Conservation (phyloP, 306 rosid genomes). For the Rubus parviflorus region DNA sequence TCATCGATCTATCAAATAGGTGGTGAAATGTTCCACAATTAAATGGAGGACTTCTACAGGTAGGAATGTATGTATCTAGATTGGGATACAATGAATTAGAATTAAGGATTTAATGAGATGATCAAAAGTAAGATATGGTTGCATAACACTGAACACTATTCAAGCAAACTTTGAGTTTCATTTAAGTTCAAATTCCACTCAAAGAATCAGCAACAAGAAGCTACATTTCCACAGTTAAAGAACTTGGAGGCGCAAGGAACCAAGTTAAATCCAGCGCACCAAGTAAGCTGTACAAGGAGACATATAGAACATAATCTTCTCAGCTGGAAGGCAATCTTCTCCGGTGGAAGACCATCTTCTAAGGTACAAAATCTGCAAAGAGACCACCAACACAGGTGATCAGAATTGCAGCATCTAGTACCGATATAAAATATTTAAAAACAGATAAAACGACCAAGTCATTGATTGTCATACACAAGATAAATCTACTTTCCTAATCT, state of each 20-base stretch:
- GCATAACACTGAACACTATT: background rate
- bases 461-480: background rate
- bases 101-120: slow-evolving; percentile 1
- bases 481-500: background rate
- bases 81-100: slow-evolving; percentile 12
- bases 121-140: background rate
- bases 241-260: slow-evolving; percentile 2
- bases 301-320: slow-evolving; percentile 5
- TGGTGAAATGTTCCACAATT: background rate
- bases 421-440: background rate
- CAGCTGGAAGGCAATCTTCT: slow-evolving; percentile 8
- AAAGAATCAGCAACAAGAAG: slow-evolving; percentile 3
- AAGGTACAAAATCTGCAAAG: slow-evolving; percentile 22
- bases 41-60: background rate
- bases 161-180: background rate
- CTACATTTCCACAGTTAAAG: slow-evolving; percentile 24
- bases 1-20: slow-evolving; percentile 13
- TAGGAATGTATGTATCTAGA: background rate
- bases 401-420: slow-evolving; percentile 15
- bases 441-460: slow-evolving; percentile 8
- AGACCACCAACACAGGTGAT: slow-evolving; percentile 24
- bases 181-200: background rate
- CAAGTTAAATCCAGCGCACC: slow-evolving; percentile 19
- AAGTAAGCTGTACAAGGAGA: slow-evolving; percentile 12
- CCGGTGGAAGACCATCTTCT: slow-evolving; percentile 15